These are phyloP conservation scores for Botrytis galanthina DNA, from an alignment of 2,329 filamentous ascomycete species.

Conservation along the genomic window DNA sequence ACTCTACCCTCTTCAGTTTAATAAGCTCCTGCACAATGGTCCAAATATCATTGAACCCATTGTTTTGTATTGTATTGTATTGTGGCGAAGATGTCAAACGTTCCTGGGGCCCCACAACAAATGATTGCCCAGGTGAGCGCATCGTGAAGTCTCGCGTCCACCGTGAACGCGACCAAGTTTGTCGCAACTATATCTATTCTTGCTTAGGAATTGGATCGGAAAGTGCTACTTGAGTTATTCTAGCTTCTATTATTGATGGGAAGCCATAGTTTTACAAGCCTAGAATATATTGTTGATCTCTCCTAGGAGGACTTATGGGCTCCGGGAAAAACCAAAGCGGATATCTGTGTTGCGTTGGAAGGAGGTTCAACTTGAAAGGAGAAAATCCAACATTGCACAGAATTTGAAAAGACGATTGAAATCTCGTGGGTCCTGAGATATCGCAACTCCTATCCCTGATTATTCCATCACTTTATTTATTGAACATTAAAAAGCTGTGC, in stretches of 20 bases:
- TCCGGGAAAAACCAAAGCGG: neutral
- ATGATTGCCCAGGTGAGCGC: neutral
- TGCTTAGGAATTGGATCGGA: too few relatives aligned
- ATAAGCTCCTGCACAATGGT: fast-evolving
- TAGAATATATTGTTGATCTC: neutral
- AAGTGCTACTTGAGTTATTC: too few relatives aligned
- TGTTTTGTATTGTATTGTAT: too few relatives aligned
- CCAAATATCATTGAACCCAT: neutral
- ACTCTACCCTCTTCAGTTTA: neutral
- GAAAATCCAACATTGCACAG: neutral
- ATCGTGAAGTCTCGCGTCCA: neutral
- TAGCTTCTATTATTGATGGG: neutral
- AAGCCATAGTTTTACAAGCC: neutral
- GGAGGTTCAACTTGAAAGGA: neutral
- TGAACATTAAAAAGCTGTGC: neutral
- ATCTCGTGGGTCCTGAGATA: neutral
- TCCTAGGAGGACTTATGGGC: neutral
- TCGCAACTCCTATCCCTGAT: neutral
- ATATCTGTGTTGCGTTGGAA: neutral
- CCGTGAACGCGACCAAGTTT: neutral
- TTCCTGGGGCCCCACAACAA: neutral
- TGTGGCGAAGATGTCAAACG: neutral
- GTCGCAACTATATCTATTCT: neutral
- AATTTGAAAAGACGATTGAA: neutral
- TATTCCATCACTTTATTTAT: neutral